These are phyloP conservation scores for Vickermania spadyakhi DNA, from an alignment of 208 protist genomes.

Conservation along the genomic window DNA sequence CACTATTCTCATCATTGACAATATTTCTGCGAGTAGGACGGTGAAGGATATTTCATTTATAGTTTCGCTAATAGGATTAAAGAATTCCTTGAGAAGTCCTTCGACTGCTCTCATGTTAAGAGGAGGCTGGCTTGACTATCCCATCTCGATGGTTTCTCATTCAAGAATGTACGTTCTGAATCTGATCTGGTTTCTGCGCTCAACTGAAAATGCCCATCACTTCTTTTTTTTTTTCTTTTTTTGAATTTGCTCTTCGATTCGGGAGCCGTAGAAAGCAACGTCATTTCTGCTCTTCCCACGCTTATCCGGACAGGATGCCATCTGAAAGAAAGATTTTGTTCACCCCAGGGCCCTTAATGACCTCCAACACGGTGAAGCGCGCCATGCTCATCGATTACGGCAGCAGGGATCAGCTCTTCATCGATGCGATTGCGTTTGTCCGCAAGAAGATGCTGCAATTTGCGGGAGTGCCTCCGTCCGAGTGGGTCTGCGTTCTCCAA, in stretches of 20 bases:
- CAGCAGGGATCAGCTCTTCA: conserved; percentile 69
- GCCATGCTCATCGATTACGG: conserved; percentile 77
- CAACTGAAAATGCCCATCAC: conserved; percentile 6
- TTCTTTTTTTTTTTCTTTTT: conserved; percentile 18
- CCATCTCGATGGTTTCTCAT: no score
- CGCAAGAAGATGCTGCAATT: conserved; percentile 43
- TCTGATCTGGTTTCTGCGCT: no score
- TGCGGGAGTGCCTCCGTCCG: conserved; percentile 26
- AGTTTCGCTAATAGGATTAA: no score
- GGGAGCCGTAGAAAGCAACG: not conserved
- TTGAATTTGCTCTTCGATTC: no score
- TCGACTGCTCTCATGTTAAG: no score
- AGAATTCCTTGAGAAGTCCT: no score
- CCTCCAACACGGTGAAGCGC: conserved; percentile 60
- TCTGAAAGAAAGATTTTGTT: conserved; percentile 53
- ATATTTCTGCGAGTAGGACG: no score
- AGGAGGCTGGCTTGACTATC: no score
- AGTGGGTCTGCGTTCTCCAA: conserved; percentile 66
- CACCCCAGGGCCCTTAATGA: conserved; percentile 76
- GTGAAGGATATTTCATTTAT: no score
- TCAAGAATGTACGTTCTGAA: no score
- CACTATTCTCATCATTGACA: no score
- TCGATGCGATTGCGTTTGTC: conserved; percentile 59
- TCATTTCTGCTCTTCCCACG: not conserved
- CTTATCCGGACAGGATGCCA: conserved; percentile 6